A percentile compares a stretch with the other conserved stretches of the same genome.
Evolutionary conservation across 345 rosid genomes (phyloP).

Genomic region (Eucalyptus sp.): DNA sequence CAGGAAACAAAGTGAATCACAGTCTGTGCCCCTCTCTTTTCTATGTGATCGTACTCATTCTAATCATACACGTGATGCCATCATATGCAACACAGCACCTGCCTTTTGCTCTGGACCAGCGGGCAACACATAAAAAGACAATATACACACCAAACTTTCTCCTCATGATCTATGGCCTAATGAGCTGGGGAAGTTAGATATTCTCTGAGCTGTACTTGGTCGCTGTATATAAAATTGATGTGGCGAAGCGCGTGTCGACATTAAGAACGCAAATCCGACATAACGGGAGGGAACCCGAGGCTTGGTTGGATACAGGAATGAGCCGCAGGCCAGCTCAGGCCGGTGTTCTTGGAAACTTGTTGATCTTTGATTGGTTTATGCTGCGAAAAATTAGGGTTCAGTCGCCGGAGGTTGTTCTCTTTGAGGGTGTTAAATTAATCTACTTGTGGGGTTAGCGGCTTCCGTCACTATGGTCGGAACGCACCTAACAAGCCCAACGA

Average conservation of each 20-base stretch:
- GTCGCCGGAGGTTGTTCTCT: background rate
- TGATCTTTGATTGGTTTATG: background rate
- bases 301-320: background rate
- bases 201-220: background rate
- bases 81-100: background rate
- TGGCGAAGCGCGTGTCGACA: background rate
- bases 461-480: background rate
- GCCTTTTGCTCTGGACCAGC: background rate
- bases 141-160: background rate
- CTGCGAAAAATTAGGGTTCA: background rate
- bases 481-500: background rate
- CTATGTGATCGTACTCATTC: background rate
- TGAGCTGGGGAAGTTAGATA: background rate
- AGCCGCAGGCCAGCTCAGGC: background rate
- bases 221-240: background rate
- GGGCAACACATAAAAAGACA: background rate
- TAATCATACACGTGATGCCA: background rate
- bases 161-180: background rate
- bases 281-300: background rate
- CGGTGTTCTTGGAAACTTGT: background rate
- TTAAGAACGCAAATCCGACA: background rate
- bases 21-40: background rate
- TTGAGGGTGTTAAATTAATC: background rate
- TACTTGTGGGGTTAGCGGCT: background rate
- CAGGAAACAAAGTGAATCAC: background rate